Evolutionary conservation across 2,329 filamentous ascomycete genomes (phyloP), one percentile per base, ranked within the genome.

Genomic region (Ceratocystis alfenasii): DNA sequence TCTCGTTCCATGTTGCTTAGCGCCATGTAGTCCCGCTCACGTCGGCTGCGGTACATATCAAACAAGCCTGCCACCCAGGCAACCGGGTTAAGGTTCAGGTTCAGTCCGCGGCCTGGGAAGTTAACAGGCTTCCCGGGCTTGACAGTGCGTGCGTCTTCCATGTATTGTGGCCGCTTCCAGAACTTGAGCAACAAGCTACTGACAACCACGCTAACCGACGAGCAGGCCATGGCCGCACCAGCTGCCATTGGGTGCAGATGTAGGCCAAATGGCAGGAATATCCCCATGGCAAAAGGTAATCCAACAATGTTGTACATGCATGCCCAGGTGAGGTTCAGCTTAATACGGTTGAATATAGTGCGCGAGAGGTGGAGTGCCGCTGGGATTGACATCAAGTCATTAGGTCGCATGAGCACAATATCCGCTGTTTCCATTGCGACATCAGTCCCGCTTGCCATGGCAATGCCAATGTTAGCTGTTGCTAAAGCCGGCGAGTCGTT

Each of bases 361-460:
- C 87, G 85, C 22, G 90, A 87, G 10, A 99, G 85, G 70, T 90
- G 81, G 12, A 99, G 83, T 15, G 89, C 86, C 0, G 90, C 88
- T 0, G 94, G 89, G n/a, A 99, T 90, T 71, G 93, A 89, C 78
- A 97, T 89, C 2, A 99, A 82, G 71, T 96, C 88, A 69, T 91
- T 88, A 0, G 90, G 89, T 2, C 88, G 86, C 93, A 99, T 99
- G 65, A 99, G 85, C 17, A 99, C 94, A 20, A 99, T 85, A 71
- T 96, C 91, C 0, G 94, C 94, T 0, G 94, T 94, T 77, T 97
- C 94, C 85, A 99, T 95, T 62, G 94, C 94, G 1, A 99, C 93
- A 73, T 97, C 94, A 0, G 94, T 97, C 66, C 94, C 94, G 6
- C 87, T 91, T 4, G 90, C 83, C 75, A 99, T 90, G 67, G 92